These are phyloP conservation scores for Tardiomyces depauwii DNA, from an alignment of 1,139 yeast genomes.

Conservation along the genomic window DNA sequence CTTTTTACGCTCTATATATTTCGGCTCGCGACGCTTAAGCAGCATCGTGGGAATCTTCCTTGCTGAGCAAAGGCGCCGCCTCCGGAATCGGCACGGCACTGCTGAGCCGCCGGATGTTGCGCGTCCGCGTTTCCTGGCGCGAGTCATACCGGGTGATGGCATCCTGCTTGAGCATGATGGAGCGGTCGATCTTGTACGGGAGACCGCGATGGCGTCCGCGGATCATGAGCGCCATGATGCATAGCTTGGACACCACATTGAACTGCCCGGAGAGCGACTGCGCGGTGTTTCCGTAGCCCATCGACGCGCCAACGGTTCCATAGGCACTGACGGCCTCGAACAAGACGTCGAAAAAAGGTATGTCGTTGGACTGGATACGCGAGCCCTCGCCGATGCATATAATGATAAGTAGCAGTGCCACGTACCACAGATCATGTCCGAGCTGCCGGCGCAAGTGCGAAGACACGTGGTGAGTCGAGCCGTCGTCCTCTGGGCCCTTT, in stretches of 20 bases:
- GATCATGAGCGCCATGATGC: constrained; percentile 79
- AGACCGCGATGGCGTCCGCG: constrained; percentile 96
- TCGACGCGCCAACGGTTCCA: constrained; percentile 87
- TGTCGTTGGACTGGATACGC: constrained; percentile 35
- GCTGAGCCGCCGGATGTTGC: not conserved
- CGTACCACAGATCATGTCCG: constrained; percentile 91
- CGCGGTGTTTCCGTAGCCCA: constrained; percentile 62
- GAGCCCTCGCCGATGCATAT: constrained; percentile 78
- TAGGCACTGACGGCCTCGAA: constrained; percentile 93
- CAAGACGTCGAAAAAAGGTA: constrained; percentile 59
- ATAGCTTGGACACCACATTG: constrained; percentile 62
- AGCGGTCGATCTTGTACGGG: constrained; percentile 89
- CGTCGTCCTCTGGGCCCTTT: constrained; percentile 14
- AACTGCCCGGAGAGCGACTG: constrained; percentile 70
- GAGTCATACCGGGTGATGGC: constrained; percentile 57
- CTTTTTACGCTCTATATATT: too few relatives aligned
- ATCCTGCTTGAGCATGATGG: constrained; percentile 76
- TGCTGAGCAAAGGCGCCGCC: not conserved
- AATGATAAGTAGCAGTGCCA: constrained; percentile 74
- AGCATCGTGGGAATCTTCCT: not conserved
- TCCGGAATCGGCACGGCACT: not conserved
- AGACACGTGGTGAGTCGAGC: constrained; percentile 37
- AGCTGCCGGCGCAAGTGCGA: constrained; percentile 86
- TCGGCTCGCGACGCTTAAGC: too few relatives aligned
- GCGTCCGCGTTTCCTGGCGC: constrained; percentile 21